A percentile compares a stretch with the other conserved stretches of the same genome.
Conservation (phyloP, 805 yeast genomes). For the Spathaspora girioi region DNA sequence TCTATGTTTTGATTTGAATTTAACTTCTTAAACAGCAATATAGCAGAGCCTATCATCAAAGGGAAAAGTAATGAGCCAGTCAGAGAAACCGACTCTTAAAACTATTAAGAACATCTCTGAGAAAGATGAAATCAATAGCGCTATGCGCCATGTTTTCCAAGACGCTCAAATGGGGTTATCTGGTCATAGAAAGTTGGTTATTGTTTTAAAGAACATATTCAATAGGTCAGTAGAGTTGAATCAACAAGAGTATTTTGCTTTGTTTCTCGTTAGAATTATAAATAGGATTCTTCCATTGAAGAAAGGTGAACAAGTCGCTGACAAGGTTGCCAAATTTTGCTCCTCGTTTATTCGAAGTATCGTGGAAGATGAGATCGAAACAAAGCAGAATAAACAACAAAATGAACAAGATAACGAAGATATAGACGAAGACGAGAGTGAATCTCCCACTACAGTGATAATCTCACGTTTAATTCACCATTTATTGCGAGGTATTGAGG, state of each 20-base stretch:
- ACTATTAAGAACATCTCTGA: conserved; percentile 17
- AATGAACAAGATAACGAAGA: conserved; percentile 14
- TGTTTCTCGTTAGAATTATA: conserved; percentile 55
- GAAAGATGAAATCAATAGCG: conserved; percentile 24
- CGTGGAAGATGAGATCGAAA: conserved; percentile 23
- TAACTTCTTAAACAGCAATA: neutral
- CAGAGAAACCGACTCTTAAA: conserved; percentile 11
- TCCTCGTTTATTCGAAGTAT: conserved; percentile 52
- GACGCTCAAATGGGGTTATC: conserved; percentile 73
- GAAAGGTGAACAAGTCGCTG: conserved; percentile 69
- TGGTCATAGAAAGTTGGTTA: conserved; percentile 72
- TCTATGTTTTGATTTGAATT: neutral
- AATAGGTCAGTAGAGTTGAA: conserved; percentile 50
- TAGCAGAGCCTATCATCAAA: neutral
- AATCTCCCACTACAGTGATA: conserved; percentile 46
- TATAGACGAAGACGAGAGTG: conserved; percentile 31
- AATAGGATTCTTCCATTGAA: conserved; percentile 66
- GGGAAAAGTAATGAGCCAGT: neutral
- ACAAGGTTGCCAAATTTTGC: conserved; percentile 71
- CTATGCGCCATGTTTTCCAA: conserved; percentile 69
- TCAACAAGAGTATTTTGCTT: conserved; percentile 56
- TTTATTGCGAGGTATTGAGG: conserved; percentile 72
- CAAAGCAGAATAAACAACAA: conserved; percentile 9
- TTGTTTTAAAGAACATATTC: conserved; percentile 58
- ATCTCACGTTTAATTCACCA: conserved; percentile 61